These are phyloP conservation scores for Aspergillus sp. DNA, from an alignment of 2,329 filamentous ascomycete species.

Conservation along the genomic window DNA sequence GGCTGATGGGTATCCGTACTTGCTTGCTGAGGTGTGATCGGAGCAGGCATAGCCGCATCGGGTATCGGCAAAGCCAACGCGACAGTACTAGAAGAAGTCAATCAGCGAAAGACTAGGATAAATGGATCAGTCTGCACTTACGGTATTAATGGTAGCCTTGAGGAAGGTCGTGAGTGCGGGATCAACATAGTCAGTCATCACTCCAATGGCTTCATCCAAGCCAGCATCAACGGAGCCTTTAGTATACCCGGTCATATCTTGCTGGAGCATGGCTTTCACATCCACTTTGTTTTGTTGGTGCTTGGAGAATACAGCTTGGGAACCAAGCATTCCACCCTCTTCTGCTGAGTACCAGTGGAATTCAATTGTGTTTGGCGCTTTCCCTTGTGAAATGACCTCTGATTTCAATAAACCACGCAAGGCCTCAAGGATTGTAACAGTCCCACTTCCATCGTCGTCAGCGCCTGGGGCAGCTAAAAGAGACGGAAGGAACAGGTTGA, in stretches of 20 bases:
- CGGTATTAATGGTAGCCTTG: conserved; percentile 77
- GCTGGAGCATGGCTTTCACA: conserved; percentile 95
- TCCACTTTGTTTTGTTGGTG: conserved; percentile 73
- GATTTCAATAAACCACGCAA: conserved; percentile 76
- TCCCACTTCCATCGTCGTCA: conserved; percentile 93
- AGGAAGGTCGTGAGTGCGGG: conserved; percentile 80
- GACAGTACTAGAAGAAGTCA: conserved; percentile 66
- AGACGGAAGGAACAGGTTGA: conserved; percentile 86
- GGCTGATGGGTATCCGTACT: conserved; percentile 64
- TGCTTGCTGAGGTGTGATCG: conserved; percentile 67
- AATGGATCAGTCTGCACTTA: conserved; percentile 29
- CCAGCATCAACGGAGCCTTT: conserved; percentile 80
- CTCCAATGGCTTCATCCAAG: conserved; percentile 79
- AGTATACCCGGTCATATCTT: conserved; percentile 94
- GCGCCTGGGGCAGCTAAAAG: conserved; percentile 83
- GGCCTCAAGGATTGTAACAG: conserved; percentile 91
- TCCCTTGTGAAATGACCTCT: conserved; percentile 67
- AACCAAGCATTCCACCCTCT: conserved; percentile 82
- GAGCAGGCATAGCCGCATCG: conserved; percentile 84
- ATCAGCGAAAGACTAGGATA: conserved; percentile 10
- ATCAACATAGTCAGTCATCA: conserved; percentile 91
- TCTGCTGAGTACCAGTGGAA: conserved; percentile 97
- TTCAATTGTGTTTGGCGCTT: conserved; percentile 82
- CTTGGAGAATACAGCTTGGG: conserved; percentile 80
- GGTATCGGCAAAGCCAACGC: conserved; percentile 81